Conservation (phyloP, 2,329 filamentous ascomycete species). For the Trichoderma aggressivum region DNA sequence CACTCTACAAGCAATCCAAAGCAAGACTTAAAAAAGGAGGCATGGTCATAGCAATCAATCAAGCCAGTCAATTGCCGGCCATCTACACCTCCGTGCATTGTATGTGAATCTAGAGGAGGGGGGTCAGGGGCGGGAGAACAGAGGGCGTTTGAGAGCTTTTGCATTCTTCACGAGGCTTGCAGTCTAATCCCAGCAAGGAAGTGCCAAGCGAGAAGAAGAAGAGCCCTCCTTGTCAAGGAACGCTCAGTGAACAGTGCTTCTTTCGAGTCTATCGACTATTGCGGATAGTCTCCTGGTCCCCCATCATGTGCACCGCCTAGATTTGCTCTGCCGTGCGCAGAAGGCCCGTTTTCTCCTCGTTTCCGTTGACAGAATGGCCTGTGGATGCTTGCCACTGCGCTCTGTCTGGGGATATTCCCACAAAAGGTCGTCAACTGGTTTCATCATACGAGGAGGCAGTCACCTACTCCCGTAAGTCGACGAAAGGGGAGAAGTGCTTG, state of each 20-base stretch:
- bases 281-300: background rate
- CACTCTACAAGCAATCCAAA: background rate
- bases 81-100: background rate
- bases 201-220: constrained; percentile 10
- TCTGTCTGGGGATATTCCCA: background rate
- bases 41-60: background rate
- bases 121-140: background rate
- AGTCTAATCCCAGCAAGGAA: constrained; percentile 4
- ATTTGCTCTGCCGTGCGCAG: background rate
- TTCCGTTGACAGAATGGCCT: background rate
- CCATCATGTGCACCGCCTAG: background rate
- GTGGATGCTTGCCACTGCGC: background rate
- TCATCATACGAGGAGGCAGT: background rate
- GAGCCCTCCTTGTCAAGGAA: background rate
- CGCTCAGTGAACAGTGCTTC: background rate
- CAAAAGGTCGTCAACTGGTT: background rate
- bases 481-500: background rate
- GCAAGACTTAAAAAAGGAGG: background rate
- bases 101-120: background rate
- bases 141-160: background rate
- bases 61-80: background rate
- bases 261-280: background rate
- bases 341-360: background rate
- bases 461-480: background rate
- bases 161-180: background rate